These are phyloP conservation scores for Bocquillonia castaneifolia DNA, from an alignment of 441 rosid genomes.

Conservation along the genomic window DNA sequence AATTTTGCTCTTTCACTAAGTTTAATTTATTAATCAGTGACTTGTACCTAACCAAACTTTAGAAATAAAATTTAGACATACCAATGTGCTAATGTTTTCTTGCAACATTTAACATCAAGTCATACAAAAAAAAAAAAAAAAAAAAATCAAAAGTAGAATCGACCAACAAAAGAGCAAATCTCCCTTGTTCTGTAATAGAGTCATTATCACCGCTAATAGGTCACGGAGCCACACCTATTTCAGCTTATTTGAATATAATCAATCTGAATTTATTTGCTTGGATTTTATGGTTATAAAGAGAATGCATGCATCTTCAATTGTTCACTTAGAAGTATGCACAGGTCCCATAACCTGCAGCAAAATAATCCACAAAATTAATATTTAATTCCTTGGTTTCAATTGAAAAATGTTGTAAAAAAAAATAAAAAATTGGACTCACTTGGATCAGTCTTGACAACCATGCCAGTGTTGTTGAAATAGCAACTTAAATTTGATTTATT, in stretches of 20 bases:
- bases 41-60: background rate
- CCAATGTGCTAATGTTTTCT: background rate
- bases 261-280: background rate
- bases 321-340: background rate
- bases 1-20: no score
- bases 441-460: background rate
- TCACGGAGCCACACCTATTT: no score
- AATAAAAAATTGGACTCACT: no score
- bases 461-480: background rate
- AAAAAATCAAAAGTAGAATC: no score
- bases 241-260: no score
- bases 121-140: background rate
- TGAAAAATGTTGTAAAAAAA: no score
- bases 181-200: background rate
- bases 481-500: background rate
- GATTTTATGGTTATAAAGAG: no score
- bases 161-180: background rate
- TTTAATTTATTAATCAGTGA: no score
- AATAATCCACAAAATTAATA: background rate
- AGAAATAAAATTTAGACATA: background rate
- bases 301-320: background rate
- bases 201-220: background rate
- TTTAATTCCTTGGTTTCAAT: background rate
- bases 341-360: background rate
- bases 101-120: background rate